Evolutionary conservation across 768 basidiomycete species (phyloP), one percentile per base, ranked within the genome.

Genomic region (Tricholomella constricta): DNA sequence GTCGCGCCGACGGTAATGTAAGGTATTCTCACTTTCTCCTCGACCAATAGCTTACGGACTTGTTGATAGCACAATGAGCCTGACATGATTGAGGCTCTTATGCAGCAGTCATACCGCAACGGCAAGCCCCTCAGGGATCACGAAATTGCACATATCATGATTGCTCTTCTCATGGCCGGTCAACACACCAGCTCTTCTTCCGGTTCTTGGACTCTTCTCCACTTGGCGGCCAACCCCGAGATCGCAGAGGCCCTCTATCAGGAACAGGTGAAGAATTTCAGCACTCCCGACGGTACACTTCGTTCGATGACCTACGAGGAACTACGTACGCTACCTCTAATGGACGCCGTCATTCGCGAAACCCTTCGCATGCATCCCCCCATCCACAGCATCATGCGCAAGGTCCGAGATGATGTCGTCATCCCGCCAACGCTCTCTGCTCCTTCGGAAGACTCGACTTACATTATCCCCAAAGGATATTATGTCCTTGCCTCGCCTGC

Each of bases 81-180:
- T 60, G 97, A 98, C 66, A 97, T 98, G 90, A 91, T 98, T 62
- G 81, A 88, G 12, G 86, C 95, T 1, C 82, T 99, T 17, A 80
- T 86, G 71, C 79, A 85, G 55, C 90, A 94, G 66, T 81, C 76
- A 45, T 98, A 99, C 73, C 89, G 90, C 57, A 79, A 82, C 60
- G 97, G 97, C 51, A 77, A 80, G 40, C 65, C 78, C 2, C 78
- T 98, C 35, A 80, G 78, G 55, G 94, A 99, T 65, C 86, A 89
- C 60, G 93, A 98, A 69, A 89, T 98, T 54, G 94, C 97, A 0
- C 97, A 98, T 67, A 95, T 99, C 66, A 86, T 99, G 88, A 99
- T 98, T 64, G 97, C 97, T 14, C 82, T 99, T 41, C 85, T 99
- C 58, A 98, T 99, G 97, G 97, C 97, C 38, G 97, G 97, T 34